Evolutionary conservation across 2,329 filamentous ascomycete species (phyloP).

Genomic region (Fusarium algeriense): DNA sequence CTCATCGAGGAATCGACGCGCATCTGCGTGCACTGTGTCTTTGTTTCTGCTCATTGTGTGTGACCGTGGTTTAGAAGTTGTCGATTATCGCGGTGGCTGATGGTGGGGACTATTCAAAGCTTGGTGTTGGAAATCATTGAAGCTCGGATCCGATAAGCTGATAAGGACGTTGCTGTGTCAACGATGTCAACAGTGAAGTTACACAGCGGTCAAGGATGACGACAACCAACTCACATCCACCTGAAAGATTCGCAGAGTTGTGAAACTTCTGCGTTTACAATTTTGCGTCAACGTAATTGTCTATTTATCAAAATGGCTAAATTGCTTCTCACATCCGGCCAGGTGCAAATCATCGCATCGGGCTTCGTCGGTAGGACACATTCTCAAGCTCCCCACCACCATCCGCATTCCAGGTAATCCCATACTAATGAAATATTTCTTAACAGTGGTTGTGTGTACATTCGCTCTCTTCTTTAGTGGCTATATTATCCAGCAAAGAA

Average conservation of each 20-base stretch:
- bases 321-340: conserved; percentile 75
- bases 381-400: conserved; percentile 18
- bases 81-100: conserved; percentile 28
- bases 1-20: conserved; percentile 86
- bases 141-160: conserved; percentile 37
- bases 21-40: conserved; percentile 80
- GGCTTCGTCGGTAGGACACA: conserved; percentile 69
- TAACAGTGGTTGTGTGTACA: conserved; percentile 79
- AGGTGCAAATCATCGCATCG: conserved; percentile 77
- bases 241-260: not conserved
- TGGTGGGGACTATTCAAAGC: conserved; percentile 24
- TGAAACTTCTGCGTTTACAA: not conserved
- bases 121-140: conserved; percentile 39
- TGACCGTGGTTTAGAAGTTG: conserved; percentile 10
- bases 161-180: conserved; percentile 62
- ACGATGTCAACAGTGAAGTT: conserved; percentile 47
- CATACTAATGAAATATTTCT: conserved; percentile 17
- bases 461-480: conserved; percentile 87
- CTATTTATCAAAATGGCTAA: conserved; percentile 46
- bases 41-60: conserved; percentile 56
- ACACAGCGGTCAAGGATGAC: conserved; percentile 30
- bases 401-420: conserved; percentile 33
- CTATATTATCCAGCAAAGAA: conserved; percentile 88
- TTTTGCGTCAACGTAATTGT: not conserved
- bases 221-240: conserved; percentile 18